Evolutionary conservation across 108 stramenopile genomes (phyloP), one percentile per base, ranked within the genome.

Genomic region (Cyclostephanos tholiformis): DNA sequence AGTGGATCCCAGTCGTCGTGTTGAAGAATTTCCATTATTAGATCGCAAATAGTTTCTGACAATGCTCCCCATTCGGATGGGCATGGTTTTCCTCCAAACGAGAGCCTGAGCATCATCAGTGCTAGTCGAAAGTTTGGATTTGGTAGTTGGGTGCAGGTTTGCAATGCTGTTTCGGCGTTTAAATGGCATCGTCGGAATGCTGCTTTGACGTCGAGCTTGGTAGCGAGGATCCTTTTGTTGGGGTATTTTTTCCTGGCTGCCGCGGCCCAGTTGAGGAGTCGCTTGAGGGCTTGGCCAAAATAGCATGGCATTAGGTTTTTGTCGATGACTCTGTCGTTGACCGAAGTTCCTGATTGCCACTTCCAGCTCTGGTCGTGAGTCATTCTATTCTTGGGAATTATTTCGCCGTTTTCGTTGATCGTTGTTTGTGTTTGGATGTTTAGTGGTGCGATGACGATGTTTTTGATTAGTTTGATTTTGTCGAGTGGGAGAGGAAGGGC

Each of bases 281-380:
- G 10, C 41, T 36, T 17, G 19, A 73, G 36, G 23, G 39, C 52
- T 35, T 6, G 25, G 1, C 72, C 38, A 36, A 73, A 65, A 13
- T 53, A 50, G 63, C 72, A 73, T 0, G 63, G 63, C 36, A 65
- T 38, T 0, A 65, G 72, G 26, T 38, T 12, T 0, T 64, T 19
- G 19, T 57, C 44, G 11, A 57, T 12, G 12, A 64, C 52, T 41
- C 52, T 36, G 63, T 55, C 65, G 51, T 73, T 73, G 2, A 73
- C 72, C 0, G 72, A 65, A 0, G 32, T 52, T 0, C 36, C 53
- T 36, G 72, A 64, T 17, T 32, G 9, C 46, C 71, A 72, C 7
- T 9, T 51, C 49, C 20, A 72, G 13, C 27, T 51, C 35, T 72
- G 71, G 17, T 72, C 71, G 20, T 73, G 72, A 0, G 72, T 73